Base-by-base conservation (phyloP, 2,329 filamentous ascomycete genomes). In the Alternaria arborescens region DNA sequence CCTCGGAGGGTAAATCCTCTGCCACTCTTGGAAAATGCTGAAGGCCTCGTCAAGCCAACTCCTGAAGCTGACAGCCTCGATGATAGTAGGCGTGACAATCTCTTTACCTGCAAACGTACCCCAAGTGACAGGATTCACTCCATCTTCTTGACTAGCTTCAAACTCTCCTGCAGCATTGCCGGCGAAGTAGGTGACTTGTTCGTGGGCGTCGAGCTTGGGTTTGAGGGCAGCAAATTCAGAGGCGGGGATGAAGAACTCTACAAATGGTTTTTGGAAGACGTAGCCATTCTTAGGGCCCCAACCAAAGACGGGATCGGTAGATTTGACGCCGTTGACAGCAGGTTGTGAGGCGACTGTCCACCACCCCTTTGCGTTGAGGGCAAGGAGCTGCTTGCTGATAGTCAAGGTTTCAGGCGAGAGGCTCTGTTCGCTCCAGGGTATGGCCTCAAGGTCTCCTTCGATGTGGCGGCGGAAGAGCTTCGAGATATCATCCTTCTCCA, bases 261-360 rank as follows among this genome's bases (percentile, higher is more conserved):
- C 93, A 78, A 99, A 99, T 0, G 94, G 91, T 80, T 98, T 99
- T 75, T 99, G 95, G 83, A 97, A 99, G 48, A 98, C 93, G 77
- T 97, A 98, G 18, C 95, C 95, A 71, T 94, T 89, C 51, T 86
- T 87, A 0, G 95, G 95, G 1, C 95, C 95, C 95, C 95, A 99
- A 65, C 95, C 95, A 71, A 97, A 97, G 20, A 92, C 87, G 4
- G 86, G 81, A 76, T 99, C 88, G 48, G 86, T 87, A 28, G 91
- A 96, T 36, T 86, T 86, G 20, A 94, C 81, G 42, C 94, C 93
- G 75, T 97, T 97, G 58, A 97, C 93, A 16, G 94, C 92, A 4
- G 95, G 95, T 76, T 99, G 95, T 4, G 92, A 97, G 4, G 95
- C 95, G 4, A 99, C 90, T 3, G 94, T 97, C 94, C 94, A 97